Evolutionary conservation across 495 filamentous ascomycete species (phyloP), one percentile per base, ranked within the genome.

Genomic region (Parmelia sp.): DNA sequence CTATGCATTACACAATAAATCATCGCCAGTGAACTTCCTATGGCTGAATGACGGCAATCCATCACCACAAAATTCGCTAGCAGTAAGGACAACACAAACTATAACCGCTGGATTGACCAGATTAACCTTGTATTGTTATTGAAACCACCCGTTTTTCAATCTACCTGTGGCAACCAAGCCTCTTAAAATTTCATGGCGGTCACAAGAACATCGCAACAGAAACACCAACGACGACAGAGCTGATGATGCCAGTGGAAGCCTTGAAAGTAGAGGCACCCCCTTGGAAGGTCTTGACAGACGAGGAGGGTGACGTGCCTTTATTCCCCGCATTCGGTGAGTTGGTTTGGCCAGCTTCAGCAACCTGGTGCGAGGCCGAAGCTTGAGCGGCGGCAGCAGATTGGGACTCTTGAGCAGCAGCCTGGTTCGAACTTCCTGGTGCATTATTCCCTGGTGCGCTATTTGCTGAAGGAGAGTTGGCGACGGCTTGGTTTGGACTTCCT

Each of bases 231-330:
- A 31, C 27, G 27, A 12, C 9, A 58, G 35, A 15, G 56, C 56
- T 25, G 21, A 36, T 23, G 25, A 64, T 25, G 39, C 42, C n/a
- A 42, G 40, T 40, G 19, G 62, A 57, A 19, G 42, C 62, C 36
- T 47, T 45, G 62, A 51, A 37, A 25, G 55, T 27, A 35, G 56
- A 37, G n/a, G 62, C 62, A 53, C n/a, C 55, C 40, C 62, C 62
- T 31, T 25, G 25, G 55, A 64, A 64, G 35, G 62, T 1, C 36
- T 37, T 31, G 36, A 35, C 23, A 59, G 55, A 58, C 27, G 53
- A 53, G 1, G 17, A 36, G 10, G 62, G 40, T 9, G 62, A 9
- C 1, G 55, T 29, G 36, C 51, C 1, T 3, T 31, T 33, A 19
- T 15, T 45, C n/a, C n/a, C n/a, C 39, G 49, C 44, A 14, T 27